Evolutionary conservation across 1,284 basidiomycete species (phyloP), one percentile per base, ranked within the genome.

Genomic region (Crocinoboletus sp.): DNA sequence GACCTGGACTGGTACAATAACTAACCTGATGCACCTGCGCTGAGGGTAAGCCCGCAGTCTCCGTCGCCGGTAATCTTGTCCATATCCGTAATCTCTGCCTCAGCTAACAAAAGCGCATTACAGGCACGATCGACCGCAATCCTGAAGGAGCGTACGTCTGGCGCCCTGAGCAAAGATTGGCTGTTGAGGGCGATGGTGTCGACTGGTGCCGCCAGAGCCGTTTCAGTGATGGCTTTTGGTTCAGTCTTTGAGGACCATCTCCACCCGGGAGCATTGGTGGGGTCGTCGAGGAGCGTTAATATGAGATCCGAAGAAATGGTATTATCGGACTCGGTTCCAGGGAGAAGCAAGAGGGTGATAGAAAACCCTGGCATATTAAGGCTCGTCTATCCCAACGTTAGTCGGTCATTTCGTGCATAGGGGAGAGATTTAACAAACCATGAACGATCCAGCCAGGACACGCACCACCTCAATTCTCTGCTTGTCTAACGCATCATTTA

Each of bases 321-420:
- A 33, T 58, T 46, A 59, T 53, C 34, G 73, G 71, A 28, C 60
- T 63, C 30, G 8, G 65, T 53, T 8, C 67, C 61, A 0, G 92
- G 89, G 6, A 96, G 80, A 22, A 92, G 79, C 11, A 96, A 74
- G 10, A 94, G 74, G 0, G 94, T 91, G 50, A 97, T 69, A 5
- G 90, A 94, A 68, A 96, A 94, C 2, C 94, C 94, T 24, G 93
- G 90, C 87, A 96, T 93, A 68, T 93, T 92, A 51, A 97, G 75
- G 43, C 90, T 94, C 17, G 91, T 90, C 87, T 89, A 24, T 15
- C 39, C 10, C 35, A 2, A 29, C 30, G 8, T 54, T 44, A 35
- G 20, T 48, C 36, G 20, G 25, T 29, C 8, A 15, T 42, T 43
- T 39, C 38, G 36, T 20, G 34, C 5, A 38, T 12, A 28, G 23